These are phyloP conservation scores for Purpureocillium lavendulum DNA, from an alignment of 2,329 filamentous ascomycete genomes.

Conservation along the genomic window DNA sequence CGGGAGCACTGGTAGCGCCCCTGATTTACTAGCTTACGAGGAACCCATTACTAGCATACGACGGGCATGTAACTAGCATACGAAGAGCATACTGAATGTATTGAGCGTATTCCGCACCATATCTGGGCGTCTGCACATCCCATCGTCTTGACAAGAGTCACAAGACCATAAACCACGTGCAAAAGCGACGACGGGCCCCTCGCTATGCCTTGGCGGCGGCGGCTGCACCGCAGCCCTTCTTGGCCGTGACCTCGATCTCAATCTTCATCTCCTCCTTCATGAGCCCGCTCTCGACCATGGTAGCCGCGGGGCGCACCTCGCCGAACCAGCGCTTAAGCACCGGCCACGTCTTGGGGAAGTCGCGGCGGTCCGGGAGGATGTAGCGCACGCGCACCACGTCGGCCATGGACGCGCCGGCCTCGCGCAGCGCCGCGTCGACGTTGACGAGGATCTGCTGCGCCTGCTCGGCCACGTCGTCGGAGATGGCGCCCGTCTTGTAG, in stretches of 20 bases:
- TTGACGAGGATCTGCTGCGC: slow-evolving; percentile 41
- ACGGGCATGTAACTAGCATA: too few species aligned
- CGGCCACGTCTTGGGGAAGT: slow-evolving; percentile 41
- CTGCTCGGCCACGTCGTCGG: slow-evolving; percentile 35
- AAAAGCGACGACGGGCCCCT: too few species aligned
- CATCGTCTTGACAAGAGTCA: too few species aligned
- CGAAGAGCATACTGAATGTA: too few species aligned
- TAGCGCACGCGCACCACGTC: slow-evolving; percentile 46
- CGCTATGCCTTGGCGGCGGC: too few species aligned
- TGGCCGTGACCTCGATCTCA: slow-evolving; percentile 35
- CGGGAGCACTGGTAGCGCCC: slow-evolving; percentile 28
- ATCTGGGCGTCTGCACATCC: too few species aligned
- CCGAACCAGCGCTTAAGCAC: slow-evolving; percentile 42
- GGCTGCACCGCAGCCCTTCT: slow-evolving; percentile 17
- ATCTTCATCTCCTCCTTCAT: slow-evolving; percentile 41
- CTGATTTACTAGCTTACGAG: slow-evolving; percentile 14
- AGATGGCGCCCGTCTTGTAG: slow-evolving; percentile 37
- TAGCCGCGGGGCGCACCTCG: slow-evolving; percentile 41
- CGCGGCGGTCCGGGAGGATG: slow-evolving; percentile 36
- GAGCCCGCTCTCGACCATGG: slow-evolving; percentile 41
- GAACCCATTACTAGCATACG: too few species aligned
- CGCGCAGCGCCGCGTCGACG: slow-evolving; percentile 33
- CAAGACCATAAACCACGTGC: too few species aligned
- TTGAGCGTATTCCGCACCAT: too few species aligned
- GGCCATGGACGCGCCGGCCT: slow-evolving; percentile 31